Conservation (phyloP, 352 stramenopile species). For the Phytophthora rubi region DNA sequence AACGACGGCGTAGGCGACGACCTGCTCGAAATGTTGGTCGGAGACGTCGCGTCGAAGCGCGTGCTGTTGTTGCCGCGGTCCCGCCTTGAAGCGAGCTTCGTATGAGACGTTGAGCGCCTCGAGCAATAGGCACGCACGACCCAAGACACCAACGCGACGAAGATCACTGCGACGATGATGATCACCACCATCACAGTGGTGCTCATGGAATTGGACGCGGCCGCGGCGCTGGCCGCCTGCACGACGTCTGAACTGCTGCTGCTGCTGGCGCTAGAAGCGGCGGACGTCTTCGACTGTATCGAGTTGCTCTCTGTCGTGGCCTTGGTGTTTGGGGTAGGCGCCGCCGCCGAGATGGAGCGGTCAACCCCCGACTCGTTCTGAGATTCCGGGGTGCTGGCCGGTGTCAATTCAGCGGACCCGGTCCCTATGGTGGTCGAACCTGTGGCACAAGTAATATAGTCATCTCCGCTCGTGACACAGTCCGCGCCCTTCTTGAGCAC, state of each 20-base stretch:
- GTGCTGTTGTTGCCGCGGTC: conserved; percentile 16
- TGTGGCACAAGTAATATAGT: conserved; percentile 37
- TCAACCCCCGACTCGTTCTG: conserved; percentile 19
- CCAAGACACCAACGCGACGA: conserved; percentile 41
- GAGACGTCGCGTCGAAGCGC: conserved; percentile 28
- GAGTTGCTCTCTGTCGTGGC: conserved; percentile 29
- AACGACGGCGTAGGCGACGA: conserved; percentile 36
- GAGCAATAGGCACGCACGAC: conserved; percentile 36
- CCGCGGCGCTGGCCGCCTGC: conserved; percentile 1
- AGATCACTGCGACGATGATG: conserved; percentile 39
- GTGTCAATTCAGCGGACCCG: neutral
- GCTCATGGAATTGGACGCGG: conserved; percentile 26
- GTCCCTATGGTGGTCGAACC: neutral
- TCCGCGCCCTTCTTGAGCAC: conserved; percentile 27
- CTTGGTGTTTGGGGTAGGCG: conserved; percentile 11
- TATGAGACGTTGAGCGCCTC: conserved; percentile 15
- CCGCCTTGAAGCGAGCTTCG: conserved; percentile 21
- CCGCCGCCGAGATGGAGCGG: neutral
- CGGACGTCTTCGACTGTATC: neutral
- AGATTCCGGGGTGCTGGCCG: conserved; percentile 1
- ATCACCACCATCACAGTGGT: conserved; percentile 33
- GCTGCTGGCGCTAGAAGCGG: conserved; percentile 4
- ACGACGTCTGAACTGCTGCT: neutral
- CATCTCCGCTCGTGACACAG: conserved; percentile 33
- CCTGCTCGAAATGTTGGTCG: conserved; percentile 28